Conservation (phyloP, 164 flowering plant genomes). For the Piper longum region DNA sequence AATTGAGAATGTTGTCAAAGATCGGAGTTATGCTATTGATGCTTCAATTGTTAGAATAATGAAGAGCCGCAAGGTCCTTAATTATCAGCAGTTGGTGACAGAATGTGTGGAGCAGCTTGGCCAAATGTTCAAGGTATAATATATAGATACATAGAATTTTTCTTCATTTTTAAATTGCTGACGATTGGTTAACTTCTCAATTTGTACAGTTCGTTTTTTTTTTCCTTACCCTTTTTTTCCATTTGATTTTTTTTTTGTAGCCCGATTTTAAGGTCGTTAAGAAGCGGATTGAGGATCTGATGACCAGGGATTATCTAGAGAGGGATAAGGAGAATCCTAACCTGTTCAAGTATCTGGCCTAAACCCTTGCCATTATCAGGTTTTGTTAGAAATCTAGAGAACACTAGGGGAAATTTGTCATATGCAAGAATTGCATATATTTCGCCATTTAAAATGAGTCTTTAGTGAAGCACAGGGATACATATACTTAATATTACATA, state of each 20-base stretch:
- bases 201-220: no score
- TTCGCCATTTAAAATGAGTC: no score
- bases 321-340: conserved; percentile 75
- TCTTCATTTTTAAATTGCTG: neutral
- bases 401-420: no score
- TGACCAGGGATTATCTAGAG: conserved; percentile 76
- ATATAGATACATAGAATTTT: no score
- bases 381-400: no score
- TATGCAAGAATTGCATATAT: no score
- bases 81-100: conserved; percentile 70
- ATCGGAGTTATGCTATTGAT: conserved; percentile 87
- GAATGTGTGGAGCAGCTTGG: conserved; percentile 91
- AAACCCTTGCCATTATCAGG: conserved; percentile 5
- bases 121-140: conserved; percentile 87
- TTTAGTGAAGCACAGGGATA: no score
- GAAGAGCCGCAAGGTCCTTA: conserved; percentile 88
- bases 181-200: no score
- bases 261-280: conserved; percentile 78
- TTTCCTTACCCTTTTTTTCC: no score
- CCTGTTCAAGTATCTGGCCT: conserved; percentile 72
- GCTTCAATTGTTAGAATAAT: conserved; percentile 89
- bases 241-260: conserved; percentile 20
- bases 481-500: no score
- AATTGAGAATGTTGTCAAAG: conserved; percentile 86
- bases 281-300: conserved; percentile 72